phyloP scores from a whole-genome alignment of 1,139 yeast species.

The Tardiomyces depauwii region DNA sequence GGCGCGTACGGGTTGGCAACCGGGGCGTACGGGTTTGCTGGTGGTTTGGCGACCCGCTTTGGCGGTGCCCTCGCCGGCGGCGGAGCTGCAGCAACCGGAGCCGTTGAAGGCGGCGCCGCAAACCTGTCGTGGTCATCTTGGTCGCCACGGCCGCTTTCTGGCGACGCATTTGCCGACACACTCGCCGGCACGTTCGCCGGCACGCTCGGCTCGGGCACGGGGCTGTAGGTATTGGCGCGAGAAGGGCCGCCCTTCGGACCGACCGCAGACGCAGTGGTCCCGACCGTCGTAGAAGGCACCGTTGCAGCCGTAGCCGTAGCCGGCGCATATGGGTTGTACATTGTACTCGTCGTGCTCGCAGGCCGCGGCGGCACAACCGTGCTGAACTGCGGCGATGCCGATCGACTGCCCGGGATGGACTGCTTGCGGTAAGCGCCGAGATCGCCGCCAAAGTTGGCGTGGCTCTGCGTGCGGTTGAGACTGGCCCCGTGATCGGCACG shows the following conservation, averaged over 20 bases:
- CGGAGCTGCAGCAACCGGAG: constrained; percentile 5
- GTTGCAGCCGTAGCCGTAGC: constrained; percentile 1
- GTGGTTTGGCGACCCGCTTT: constrained; percentile 8
- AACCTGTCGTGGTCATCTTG: too few relatives aligned
- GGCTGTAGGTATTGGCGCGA: too few relatives aligned
- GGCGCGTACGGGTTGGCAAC: too few relatives aligned
- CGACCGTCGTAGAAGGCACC: too few relatives aligned
- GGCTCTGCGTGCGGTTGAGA: not conserved
- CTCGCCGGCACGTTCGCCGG: too few relatives aligned
- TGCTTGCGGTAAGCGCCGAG: not conserved
- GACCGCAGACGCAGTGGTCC: too few relatives aligned
- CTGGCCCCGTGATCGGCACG: not conserved
- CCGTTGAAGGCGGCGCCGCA: not conserved
- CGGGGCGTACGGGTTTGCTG: constrained; percentile 6
- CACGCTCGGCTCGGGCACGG: too few relatives aligned
- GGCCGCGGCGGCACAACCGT: not conserved
- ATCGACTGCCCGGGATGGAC: not conserved
- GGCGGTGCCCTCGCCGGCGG: constrained; percentile 9
- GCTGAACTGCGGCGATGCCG: not conserved
- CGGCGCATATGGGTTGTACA: constrained; percentile 1
- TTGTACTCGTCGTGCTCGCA: not conserved
- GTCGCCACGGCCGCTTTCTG: too few relatives aligned
- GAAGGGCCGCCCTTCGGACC: too few relatives aligned
- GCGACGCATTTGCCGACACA: too few relatives aligned
- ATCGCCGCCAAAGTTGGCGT: not conserved